phyloP scores from a whole-genome alignment of 352 stramenopile genomes.

The Globisporangium iwayamae region DNA sequence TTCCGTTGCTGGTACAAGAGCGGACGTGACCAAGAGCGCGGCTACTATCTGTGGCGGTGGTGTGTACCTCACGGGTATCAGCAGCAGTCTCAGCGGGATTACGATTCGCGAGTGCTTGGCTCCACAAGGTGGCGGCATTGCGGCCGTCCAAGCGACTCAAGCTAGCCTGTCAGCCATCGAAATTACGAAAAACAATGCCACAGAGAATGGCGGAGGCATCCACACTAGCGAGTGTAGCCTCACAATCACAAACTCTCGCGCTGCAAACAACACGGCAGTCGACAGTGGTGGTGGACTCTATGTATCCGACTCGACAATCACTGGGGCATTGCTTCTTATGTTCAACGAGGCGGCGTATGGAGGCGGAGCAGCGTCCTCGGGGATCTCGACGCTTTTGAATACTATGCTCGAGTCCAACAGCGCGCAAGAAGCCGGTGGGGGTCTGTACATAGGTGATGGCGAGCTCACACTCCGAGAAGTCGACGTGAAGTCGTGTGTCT shows the following conservation, averaged over 20 bases:
- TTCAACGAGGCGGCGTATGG: constrained; percentile 26
- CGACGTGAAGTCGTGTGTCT: constrained; percentile 19
- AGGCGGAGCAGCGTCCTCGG: constrained; percentile 20
- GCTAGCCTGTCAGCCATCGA: constrained; percentile 16
- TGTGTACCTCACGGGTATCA: constrained; percentile 23
- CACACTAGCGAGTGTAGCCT: constrained; percentile 12
- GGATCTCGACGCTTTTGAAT: constrained; percentile 16
- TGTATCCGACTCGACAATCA: constrained; percentile 19
- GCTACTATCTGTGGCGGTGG: constrained; percentile 25
- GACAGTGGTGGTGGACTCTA: constrained; percentile 31
- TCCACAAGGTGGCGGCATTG: constrained; percentile 24
- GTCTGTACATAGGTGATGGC: constrained; percentile 22
- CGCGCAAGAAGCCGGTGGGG: constrained; percentile 24
- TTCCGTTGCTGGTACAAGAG: constrained; percentile 11
- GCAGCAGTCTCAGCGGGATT: constrained; percentile 23
- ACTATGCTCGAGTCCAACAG: constrained; percentile 19
- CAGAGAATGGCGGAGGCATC: constrained; percentile 27
- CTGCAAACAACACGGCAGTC: constrained; percentile 22
- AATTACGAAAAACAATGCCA: constrained; percentile 18
- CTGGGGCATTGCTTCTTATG: constrained; percentile 17
- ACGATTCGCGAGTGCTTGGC: constrained; percentile 24
- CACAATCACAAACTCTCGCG: constrained; percentile 3
- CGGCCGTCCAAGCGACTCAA: background rate
- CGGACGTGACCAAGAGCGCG: constrained; percentile 11
- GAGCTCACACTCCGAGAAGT: constrained; percentile 23